Conservation (phyloP, 2,329 filamentous ascomycete species). For the Cladobotryum mycophilum region DNA sequence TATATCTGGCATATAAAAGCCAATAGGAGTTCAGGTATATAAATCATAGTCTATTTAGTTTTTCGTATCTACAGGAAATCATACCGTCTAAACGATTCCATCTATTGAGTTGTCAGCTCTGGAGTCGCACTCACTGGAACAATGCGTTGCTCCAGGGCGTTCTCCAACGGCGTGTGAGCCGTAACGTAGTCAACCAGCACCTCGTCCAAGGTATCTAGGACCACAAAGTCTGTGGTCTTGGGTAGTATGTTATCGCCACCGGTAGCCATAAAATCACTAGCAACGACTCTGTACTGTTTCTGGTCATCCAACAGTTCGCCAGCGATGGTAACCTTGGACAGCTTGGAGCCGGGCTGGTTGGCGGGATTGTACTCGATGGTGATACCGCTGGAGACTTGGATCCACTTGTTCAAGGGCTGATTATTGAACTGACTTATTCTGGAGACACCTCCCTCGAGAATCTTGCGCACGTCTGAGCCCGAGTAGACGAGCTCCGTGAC, state of each 20-base stretch:
- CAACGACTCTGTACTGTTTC: constrained; percentile 50
- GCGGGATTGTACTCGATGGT: constrained; percentile 51
- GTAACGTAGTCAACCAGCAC: constrained; percentile 46
- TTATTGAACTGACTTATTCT: constrained; percentile 49
- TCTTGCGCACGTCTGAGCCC: constrained; percentile 48
- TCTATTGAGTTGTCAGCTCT: too few relatives aligned
- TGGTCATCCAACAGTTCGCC: constrained; percentile 40
- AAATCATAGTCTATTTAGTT: too few relatives aligned
- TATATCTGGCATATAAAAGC: constrained; percentile 3
- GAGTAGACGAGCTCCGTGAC: constrained; percentile 51
- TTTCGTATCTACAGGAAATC: neutral
- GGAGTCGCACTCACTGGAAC: constrained; percentile 7
- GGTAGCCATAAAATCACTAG: constrained; percentile 55
- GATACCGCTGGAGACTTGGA: constrained; percentile 54
- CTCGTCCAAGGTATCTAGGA: constrained; percentile 48
- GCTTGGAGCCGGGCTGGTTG: constrained; percentile 40
- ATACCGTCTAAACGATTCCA: neutral
- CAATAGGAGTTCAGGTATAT: too few relatives aligned
- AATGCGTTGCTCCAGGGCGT: constrained; percentile 40
- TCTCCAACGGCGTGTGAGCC: constrained; percentile 41
- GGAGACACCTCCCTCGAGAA: constrained; percentile 54
- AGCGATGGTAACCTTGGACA: constrained; percentile 47
- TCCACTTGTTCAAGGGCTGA: constrained; percentile 48
- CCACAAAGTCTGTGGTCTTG: constrained; percentile 31
- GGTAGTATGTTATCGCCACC: constrained; percentile 58